phyloP scores from a whole-genome alignment of 2,329 filamentous ascomycete genomes.

The Curvularia eragrostidis region DNA sequence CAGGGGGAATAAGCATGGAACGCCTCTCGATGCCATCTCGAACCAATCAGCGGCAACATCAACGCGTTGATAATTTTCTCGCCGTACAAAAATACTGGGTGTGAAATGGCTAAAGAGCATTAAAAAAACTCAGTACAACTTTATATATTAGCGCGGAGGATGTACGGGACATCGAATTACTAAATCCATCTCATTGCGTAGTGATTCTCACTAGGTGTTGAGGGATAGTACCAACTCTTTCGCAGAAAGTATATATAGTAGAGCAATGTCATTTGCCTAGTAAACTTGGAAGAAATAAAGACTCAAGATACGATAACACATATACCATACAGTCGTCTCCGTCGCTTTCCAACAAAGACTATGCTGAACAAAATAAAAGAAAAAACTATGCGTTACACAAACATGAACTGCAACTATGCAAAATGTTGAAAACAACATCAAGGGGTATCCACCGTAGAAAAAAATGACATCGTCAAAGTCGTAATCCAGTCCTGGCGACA shows the following conservation, averaged over 20 bases:
- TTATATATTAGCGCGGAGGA: no score
- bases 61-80: no score
- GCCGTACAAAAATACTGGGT: no score
- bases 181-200: no score
- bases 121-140: no score
- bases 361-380: background rate
- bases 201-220: no score
- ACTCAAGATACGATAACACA: background rate
- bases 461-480: background rate
- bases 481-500: background rate
- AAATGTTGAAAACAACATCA: background rate
- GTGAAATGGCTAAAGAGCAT: no score
- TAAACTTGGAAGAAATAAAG: no score
- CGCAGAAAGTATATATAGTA: background rate
- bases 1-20: no score
- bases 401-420: background rate
- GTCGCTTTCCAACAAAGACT: background rate
- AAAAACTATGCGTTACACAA: background rate
- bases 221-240: background rate
- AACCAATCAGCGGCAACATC: no score
- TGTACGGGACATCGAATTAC: no score
- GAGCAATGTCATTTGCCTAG: background rate
- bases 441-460: background rate
- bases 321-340: background rate
- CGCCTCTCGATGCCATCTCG: no score